Conservation (phyloP, 495 filamentous ascomycete species). For the Hypoxylon cercidicola region DNA sequence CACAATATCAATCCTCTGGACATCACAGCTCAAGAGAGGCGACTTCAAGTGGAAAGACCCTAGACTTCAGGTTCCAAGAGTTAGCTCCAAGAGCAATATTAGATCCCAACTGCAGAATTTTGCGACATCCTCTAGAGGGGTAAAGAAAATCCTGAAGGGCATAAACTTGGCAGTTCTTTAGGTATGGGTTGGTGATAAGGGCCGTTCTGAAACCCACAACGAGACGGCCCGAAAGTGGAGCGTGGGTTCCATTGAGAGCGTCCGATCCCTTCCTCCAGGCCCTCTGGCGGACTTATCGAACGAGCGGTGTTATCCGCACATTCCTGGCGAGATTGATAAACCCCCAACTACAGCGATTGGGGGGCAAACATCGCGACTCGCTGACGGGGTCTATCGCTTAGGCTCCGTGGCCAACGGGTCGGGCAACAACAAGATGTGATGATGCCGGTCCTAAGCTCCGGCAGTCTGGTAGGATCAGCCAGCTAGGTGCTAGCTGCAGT, state of each 20-base stretch:
- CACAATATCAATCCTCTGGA: not conserved
- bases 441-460: constrained; percentile 17
- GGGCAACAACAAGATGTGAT: not conserved
- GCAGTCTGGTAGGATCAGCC: constrained; percentile 7
- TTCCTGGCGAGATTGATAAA: not conserved
- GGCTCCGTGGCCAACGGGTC: not conserved
- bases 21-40: not conserved
- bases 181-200: not conserved
- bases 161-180: not conserved
- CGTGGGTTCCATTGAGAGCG: not conserved
- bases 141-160: not conserved
- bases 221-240: constrained; percentile 9
- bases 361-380: not conserved
- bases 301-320: not conserved
- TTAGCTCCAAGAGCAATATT: not conserved
- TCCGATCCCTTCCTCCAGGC: not conserved
- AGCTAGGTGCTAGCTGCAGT: constrained; percentile 14
- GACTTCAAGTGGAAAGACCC: not conserved
- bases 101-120: not conserved
- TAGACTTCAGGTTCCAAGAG: not conserved
- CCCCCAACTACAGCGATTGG: not conserved
- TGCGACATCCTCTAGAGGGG: not conserved
- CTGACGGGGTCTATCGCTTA: not conserved
- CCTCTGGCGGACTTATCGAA: not conserved
- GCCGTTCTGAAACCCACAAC: constrained; percentile 4